Conservation (phyloP, 768 basidiomycete genomes). For the Lactarius deliciosus region DNA sequence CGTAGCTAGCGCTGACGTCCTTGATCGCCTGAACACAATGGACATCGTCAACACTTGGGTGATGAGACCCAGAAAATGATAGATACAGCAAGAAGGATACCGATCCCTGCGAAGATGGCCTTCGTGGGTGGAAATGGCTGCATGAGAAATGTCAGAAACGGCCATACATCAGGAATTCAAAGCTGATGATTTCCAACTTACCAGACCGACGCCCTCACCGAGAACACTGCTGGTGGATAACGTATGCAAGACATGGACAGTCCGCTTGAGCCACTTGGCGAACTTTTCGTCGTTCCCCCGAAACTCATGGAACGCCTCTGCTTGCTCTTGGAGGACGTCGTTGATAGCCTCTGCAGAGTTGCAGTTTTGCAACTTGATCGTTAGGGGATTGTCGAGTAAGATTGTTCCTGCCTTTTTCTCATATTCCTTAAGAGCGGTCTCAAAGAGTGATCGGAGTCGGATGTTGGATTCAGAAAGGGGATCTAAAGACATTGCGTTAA, state of each 20-base stretch:
- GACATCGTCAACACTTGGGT: not conserved
- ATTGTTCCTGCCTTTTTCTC: not conserved
- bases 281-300: not conserved
- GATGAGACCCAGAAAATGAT: not conserved
- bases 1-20: not conserved
- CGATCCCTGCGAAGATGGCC: not conserved
- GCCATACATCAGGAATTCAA: not conserved
- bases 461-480: too few relatives aligned
- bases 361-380: not conserved
- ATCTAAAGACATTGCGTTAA: too few relatives aligned
- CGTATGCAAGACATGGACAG: not conserved
- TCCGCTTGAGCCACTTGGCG: too few relatives aligned
- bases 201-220: not conserved
- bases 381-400: not conserved
- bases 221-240: not conserved
- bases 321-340: not conserved
- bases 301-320: not conserved
- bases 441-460: not conserved
- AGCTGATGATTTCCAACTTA: not conserved
- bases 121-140: constrained; percentile 1
- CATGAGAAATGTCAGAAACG: not conserved
- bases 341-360: not conserved
- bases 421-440: not conserved
- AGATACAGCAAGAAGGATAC: not conserved
- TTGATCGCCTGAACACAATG: not conserved